A percentile compares a stretch with the other conserved stretches of the same genome.
Evolutionary conservation across 805 yeast species (phyloP).

Genomic region (Lipomyces starkeyi): DNA sequence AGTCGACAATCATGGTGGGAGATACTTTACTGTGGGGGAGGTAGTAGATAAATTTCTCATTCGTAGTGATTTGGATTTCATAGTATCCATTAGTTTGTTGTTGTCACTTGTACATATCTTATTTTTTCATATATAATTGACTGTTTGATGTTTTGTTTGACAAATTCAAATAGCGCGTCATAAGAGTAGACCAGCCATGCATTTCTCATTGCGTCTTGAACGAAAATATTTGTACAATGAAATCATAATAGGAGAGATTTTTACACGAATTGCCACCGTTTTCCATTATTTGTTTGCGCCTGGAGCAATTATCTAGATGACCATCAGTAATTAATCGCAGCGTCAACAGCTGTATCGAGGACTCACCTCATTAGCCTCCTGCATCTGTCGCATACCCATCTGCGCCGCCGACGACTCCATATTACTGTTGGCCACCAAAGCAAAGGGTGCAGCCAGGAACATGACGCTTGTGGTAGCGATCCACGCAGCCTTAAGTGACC

Average conservation of each 20-base stretch:
- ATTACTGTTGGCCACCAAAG: slow-evolving; percentile 58
- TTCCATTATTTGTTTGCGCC: slow-evolving; percentile 16
- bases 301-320: slow-evolving; percentile 28
- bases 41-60: not conserved
- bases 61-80: not conserved
- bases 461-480: slow-evolving; percentile 79
- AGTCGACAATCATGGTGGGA: not conserved
- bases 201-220: not conserved
- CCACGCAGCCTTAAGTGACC: slow-evolving; percentile 72
- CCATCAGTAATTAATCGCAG: not conserved
- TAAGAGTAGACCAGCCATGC: not conserved
- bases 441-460: slow-evolving; percentile 90
- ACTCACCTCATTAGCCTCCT: slow-evolving; percentile 61
- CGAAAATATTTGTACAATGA: not conserved
- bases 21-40: not conserved
- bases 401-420: slow-evolving; percentile 17
- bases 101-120: slow-evolving; percentile 1
- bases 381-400: slow-evolving; percentile 70
- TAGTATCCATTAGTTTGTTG: not conserved
- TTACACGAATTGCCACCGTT: not conserved
- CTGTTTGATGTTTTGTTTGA: not conserved
- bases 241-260: not conserved
- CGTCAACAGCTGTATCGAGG: not conserved
- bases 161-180: too few relatives aligned
- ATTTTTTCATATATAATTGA: not conserved